Base-by-base conservation (phyloP, 116 monocot genomes). In the Dioscorea cayenensis region DNA sequence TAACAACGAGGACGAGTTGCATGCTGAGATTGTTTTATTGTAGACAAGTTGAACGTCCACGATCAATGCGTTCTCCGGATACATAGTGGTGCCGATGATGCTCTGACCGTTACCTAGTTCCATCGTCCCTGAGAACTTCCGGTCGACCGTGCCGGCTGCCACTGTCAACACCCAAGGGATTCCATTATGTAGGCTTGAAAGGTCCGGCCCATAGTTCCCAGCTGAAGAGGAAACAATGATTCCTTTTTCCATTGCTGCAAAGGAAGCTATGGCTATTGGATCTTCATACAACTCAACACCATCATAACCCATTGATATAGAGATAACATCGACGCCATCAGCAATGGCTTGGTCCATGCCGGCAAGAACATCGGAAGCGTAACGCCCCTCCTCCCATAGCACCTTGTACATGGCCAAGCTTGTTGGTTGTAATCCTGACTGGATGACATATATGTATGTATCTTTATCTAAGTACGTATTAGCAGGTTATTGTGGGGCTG, bases 271-370 rank as follows among this genome's bases (percentile, higher is more conserved):
- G 7, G 87, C 83, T 0, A 83, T 28, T 2, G 72, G 70, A 21
- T 83, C 80, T 6, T 58, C 10, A 64, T 83, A 71, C 16, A 76
- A 36, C 3, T 77, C 75, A 10, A 13, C 28, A 27, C 68, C 67
- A 1, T 62, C 0, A 16, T 21, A 25, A 17, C 84, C 84, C 4
- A 88, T 22, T 6, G 88, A 88, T 5, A 88, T 43, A 16, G 88
- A 88, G 51, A 88, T 37, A 28, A 88, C 51, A 64, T 88, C 79
- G 8, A 88, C 88, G 23, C 84, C 84, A 36, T 84, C 84, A 22
- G 23, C 61, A 2, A 80, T 69, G 9, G 80, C 80, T 13, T 37
- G 17, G 43, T 74, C 84, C 25, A 84, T 73, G 36, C 66, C 84
- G 10, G 84, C 84, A 3, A 80, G 23, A 12, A 80, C 32, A 23